phyloP scores from a whole-genome alignment of 2,329 filamentous ascomycete species.

The Aspergillus sergii region DNA sequence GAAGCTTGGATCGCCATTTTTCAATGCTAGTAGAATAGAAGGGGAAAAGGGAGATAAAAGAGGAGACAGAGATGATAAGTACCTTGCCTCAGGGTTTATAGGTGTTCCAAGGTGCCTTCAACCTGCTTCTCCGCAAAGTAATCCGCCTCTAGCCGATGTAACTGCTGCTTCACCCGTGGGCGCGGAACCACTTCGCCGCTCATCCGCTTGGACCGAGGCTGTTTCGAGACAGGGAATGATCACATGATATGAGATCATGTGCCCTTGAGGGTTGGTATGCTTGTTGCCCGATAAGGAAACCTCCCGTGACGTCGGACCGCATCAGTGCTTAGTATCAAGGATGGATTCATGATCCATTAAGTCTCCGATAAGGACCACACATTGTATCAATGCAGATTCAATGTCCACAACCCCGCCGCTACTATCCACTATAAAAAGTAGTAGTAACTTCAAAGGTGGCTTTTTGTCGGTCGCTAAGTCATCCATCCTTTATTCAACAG shows the following conservation, averaged over 20 bases:
- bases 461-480: too few relatives aligned
- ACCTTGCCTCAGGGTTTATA: constrained; percentile 3
- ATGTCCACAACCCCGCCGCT: too few relatives aligned
- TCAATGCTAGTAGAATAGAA: background rate
- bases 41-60: background rate
- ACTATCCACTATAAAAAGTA: too few relatives aligned
- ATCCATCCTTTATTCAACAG: too few relatives aligned
- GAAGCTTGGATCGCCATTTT: constrained; percentile 30
- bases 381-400: too few relatives aligned
- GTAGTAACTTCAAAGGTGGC: too few relatives aligned
- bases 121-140: constrained; percentile 17
- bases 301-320: background rate
- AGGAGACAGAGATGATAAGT: constrained; percentile 3
- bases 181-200: constrained; percentile 14
- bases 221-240: background rate
- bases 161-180: background rate
- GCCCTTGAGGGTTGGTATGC: background rate
- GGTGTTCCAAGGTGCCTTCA: background rate
- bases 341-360: too few relatives aligned
- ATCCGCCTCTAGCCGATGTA: constrained; percentile 27
- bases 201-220: constrained; percentile 30
- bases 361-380: too few relatives aligned
- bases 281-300: background rate
- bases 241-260: constrained; percentile 16
- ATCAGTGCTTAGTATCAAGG: too few relatives aligned